Percentiles rank a stretch among this genome's conserved stretches.
phyloP scores from a whole-genome alignment of 306 rosid species.

The Lathyrus aphaca region DNA sequence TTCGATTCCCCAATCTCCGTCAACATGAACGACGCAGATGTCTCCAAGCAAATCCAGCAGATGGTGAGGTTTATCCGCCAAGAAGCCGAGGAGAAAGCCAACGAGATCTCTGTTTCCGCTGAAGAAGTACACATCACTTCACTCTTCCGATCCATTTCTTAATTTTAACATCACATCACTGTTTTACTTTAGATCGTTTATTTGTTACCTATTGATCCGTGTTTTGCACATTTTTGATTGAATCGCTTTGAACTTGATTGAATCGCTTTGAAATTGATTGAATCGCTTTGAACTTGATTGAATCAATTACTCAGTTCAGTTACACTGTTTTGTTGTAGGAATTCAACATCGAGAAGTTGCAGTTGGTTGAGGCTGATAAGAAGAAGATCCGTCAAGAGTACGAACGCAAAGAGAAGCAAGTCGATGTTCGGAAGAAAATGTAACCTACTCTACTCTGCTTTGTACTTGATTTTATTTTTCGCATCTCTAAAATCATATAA shows the following conservation, averaged over 20 bases:
- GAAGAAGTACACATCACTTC: constrained; percentile 65
- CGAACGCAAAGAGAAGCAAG: constrained; percentile 96
- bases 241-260: constrained; percentile 7
- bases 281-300: constrained; percentile 7
- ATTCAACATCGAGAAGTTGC: constrained; percentile 98
- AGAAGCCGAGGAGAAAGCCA: constrained; percentile 98
- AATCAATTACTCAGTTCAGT: constrained; percentile 7
- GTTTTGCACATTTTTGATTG: neutral
- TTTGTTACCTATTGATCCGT: neutral
- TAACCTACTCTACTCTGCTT: constrained; percentile 39
- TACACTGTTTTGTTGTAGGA: constrained; percentile 49
- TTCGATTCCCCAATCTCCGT: constrained; percentile 33
- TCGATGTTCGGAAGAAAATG: constrained; percentile 93
- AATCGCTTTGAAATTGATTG: constrained; percentile 15
- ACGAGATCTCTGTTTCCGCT: constrained; percentile 98
- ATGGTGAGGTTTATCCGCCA: constrained; percentile 98
- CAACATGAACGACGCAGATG: constrained; percentile 93
- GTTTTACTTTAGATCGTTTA: neutral
- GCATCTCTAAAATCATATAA: neutral
- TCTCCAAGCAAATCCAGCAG: constrained; percentile 99
- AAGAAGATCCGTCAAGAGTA: constrained; percentile 99
- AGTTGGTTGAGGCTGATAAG: constrained; percentile 94
- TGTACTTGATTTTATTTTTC: neutral
- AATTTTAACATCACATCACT: neutral
- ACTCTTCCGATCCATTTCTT: neutral